A percentile compares a stretch with the other conserved stretches of the same genome.
These are phyloP conservation scores for Thermothielavioides terrestris DNA, from an alignment of 495 filamentous ascomycete genomes.

Conservation along the genomic window DNA sequence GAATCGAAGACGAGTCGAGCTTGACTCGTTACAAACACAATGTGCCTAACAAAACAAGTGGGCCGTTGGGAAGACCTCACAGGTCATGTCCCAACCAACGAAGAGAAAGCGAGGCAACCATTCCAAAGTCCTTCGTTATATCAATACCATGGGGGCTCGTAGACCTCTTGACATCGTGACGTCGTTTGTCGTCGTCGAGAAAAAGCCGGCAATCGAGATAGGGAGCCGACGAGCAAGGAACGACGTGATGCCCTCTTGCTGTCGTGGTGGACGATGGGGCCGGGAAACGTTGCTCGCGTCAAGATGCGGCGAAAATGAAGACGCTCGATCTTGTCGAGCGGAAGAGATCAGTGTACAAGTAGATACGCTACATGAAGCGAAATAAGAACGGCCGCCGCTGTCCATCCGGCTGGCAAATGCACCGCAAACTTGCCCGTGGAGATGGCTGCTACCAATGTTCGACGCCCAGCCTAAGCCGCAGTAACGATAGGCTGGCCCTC, in stretches of 20 bases:
- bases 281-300: not conserved
- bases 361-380: conserved; percentile 31
- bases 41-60: not conserved
- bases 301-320: not conserved
- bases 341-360: conserved; percentile 12
- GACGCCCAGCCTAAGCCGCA: not conserved
- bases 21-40: not conserved
- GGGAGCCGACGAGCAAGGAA: no score
- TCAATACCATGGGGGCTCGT: no score
- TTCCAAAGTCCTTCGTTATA: not conserved
- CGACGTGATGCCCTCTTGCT: no score
- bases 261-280: not conserved
- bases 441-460: not conserved
- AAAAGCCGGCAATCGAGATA: no score
- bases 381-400: conserved; percentile 16
- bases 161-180: not conserved
- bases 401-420: conserved; percentile 2
- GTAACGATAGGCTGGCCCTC: conserved; percentile 26
- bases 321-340: conserved; percentile 4
- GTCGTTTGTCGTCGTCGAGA: not conserved
- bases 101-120: conserved; percentile 4
- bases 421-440: not conserved
- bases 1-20: not conserved
- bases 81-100: not conserved
- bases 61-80: not conserved